Evolutionary conservation across 176 grass and related monocot species (phyloP).

Genomic region (Urochloa ruziziensis): DNA sequence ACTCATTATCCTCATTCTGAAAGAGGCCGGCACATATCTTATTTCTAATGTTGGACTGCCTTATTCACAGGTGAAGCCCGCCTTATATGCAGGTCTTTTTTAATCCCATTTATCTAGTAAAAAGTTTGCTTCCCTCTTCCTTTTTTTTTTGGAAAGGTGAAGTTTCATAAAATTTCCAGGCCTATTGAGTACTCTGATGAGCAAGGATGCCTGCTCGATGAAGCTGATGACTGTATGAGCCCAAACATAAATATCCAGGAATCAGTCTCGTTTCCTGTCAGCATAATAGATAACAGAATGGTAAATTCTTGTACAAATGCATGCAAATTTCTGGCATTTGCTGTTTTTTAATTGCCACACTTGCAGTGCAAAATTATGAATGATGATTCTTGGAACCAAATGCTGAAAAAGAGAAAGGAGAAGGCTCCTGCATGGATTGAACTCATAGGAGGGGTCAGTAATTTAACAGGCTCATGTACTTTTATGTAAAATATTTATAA

Average conservation of each 20-base stretch:
- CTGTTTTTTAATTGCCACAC: conserved; percentile 1
- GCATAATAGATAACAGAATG: conserved; percentile 37
- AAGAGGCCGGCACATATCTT: neutral
- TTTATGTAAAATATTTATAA: neutral
- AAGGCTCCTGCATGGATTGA: conserved; percentile 36
- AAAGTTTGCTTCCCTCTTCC: neutral
- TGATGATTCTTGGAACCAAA: conserved; percentile 18
- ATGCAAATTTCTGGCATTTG: conserved; percentile 25
- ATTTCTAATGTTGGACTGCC: neutral
- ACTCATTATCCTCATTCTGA: neutral
- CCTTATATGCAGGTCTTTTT: conserved; percentile 54
- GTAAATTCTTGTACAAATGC: conserved; percentile 18
- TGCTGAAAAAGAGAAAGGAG: conserved; percentile 20
- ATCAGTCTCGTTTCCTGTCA: conserved; percentile 57
- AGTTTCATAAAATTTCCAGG: conserved; percentile 18
- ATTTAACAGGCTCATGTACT: neutral
- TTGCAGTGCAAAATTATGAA: conserved; percentile 41
- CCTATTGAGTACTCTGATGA: conserved; percentile 29
- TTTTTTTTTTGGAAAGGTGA: neutral
- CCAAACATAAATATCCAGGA: conserved; percentile 28
- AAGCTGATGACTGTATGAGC: neutral
- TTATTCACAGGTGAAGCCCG: conserved; percentile 51
- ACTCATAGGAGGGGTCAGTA: conserved; percentile 17
- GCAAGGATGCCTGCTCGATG: conserved; percentile 34
- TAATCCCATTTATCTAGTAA: neutral